Percentiles rank a stretch among this genome's conserved stretches.
Conservation (phyloP, 768 basidiomycete genomes). For the Suillus sp. region DNA sequence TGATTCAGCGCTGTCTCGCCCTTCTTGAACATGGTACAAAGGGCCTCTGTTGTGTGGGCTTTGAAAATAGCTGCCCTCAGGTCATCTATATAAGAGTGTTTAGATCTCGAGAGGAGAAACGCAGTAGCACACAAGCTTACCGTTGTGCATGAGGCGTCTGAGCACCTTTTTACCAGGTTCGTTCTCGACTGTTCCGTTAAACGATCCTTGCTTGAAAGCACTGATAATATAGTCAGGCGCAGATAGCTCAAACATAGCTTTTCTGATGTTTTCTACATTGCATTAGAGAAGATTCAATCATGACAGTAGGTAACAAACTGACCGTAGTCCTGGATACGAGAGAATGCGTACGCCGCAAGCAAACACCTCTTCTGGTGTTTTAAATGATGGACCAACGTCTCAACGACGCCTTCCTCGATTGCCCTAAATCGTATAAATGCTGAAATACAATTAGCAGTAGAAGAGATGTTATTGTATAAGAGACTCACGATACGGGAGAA, state of each 20-base stretch:
- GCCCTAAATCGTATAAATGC: conserved; percentile 4
- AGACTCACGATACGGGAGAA: conserved; percentile 8
- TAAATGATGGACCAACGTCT: conserved; percentile 7
- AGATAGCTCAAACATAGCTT: background rate
- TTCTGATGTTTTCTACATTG: conserved; percentile 4
- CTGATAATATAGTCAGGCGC: conserved; percentile 5
- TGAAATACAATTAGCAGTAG: background rate
- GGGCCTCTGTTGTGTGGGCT: background rate
- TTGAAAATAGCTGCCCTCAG: conserved; percentile 8
- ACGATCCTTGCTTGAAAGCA: conserved; percentile 3
- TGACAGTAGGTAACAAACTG: background rate
- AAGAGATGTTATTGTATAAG: no score
- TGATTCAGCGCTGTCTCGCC: background rate
- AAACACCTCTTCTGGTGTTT: conserved; percentile 1
- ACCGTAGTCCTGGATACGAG: conserved; percentile 3
- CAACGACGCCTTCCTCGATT: background rate
- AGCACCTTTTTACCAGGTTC: conserved; percentile 9
- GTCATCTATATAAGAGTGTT: conserved; percentile 10
- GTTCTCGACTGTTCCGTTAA: conserved; percentile 9
- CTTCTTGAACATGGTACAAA: conserved; percentile 8
- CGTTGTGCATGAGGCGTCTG: conserved; percentile 2
- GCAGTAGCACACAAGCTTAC: conserved; percentile 1
- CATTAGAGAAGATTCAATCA: background rate
- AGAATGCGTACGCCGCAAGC: conserved; percentile 12
- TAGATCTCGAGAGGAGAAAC: background rate